phyloP scores from a whole-genome alignment of 192 early-diverging fungal genomes.

The Entomortierella beljakovae region DNA sequence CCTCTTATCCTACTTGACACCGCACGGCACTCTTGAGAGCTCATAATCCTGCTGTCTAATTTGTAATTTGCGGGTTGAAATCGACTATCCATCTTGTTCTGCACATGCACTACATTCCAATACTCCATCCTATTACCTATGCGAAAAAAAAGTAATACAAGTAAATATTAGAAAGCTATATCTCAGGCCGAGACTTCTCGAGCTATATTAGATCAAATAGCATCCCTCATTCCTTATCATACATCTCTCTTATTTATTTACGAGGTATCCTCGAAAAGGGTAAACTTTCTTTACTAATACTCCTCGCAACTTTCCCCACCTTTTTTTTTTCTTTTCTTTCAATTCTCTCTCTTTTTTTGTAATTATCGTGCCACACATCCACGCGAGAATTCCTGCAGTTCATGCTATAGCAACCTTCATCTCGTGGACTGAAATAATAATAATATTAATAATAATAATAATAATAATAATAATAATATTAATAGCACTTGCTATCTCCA shows the following conservation, averaged over 20 bases:
- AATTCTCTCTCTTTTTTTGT: not conserved
- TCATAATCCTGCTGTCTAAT: not conserved
- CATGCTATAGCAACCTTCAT: not conserved
- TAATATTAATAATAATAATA: no score
- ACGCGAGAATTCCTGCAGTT: slow-evolving; percentile 32
- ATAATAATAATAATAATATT: no score
- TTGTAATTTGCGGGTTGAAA: not conserved
- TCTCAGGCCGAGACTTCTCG: no score
- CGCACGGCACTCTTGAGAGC: not conserved
- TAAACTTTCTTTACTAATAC: not conserved
- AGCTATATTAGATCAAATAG: no score
- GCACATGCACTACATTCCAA: slow-evolving; percentile 42
- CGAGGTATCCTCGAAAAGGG: not conserved
- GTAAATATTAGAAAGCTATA: not conserved
- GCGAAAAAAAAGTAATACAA: not conserved
- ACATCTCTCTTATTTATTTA: not conserved
- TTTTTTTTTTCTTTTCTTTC: not conserved
- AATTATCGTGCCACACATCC: slow-evolving; percentile 6
- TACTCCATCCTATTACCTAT: not conserved
- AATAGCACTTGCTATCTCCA: not conserved
- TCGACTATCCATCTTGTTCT: slow-evolving; percentile 5
- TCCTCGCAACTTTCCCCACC: no score
- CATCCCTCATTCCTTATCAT: slow-evolving; percentile 13
- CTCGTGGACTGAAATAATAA: not conserved
- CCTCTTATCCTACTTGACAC: not conserved